Base-by-base conservation (phyloP, 2,329 filamentous ascomycete species). In the Thelonectria blattea region DNA sequence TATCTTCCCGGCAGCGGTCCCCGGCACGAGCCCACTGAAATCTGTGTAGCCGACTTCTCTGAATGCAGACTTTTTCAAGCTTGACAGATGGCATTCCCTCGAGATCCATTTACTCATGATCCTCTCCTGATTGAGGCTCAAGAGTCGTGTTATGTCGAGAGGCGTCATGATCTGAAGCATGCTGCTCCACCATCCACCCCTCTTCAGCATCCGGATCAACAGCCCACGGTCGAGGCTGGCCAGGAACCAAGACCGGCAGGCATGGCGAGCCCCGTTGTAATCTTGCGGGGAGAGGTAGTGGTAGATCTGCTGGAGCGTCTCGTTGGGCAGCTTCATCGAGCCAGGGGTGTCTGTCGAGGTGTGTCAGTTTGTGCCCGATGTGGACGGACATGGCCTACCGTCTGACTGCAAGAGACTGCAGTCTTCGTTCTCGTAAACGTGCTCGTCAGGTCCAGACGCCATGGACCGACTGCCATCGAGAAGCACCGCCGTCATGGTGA, bases 231-330 rank as follows among this genome's bases (percentile, higher is more conserved):
- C 76, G n/a, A 89, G 71, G 51, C 85, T 84, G 20, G 80, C 81
- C 39, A 80, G 72, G 76, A 88, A 85, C 88, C 85, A 90, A 37
- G 74, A 73, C 47, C 82, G 81, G 68, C 86, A 90, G 17, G 82
- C 82, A 62, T 85, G 82, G 17, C 87, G 80, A 15, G 86, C 85
- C 55, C 84, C 79, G 66, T 90, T 83, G 70, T 88, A 90, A 65
- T 80, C 77, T 10, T 57, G 47, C 1, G 77, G 78, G 4, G 62
- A 47, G 5, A 80, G 71, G 8, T 70, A 61, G 12, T 41, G 46
- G 59, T 75, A 78, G 11, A 80, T 72, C 6, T 76, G 66, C 17
- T 76, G 72, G 2, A 79, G 48, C 7, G 78, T 76, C 60, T 81
- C 78, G 12, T 72, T 68, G 4, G 72, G 71, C 12, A 76, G 17